Conservation (phyloP, 192 early-diverging fungal genomes). For the Podila epicladia region DNA sequence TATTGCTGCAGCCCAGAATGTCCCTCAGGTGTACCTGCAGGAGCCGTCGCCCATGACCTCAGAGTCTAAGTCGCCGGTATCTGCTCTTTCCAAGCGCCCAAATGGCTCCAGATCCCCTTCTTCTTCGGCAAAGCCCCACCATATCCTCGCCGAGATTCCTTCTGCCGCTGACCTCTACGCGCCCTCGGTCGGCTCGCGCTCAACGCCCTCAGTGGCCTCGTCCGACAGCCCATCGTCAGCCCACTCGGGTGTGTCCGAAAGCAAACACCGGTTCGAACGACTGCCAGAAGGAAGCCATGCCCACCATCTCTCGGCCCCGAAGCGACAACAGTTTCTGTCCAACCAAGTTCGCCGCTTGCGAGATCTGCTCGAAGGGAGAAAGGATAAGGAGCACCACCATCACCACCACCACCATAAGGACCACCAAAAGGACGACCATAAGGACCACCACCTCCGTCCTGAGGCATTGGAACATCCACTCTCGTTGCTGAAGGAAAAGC, state of each 20-base stretch:
- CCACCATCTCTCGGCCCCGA: slow-evolving; percentile 32
- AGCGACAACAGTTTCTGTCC: slow-evolving; percentile 31
- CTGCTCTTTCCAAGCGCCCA: not conserved
- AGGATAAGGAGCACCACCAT: slow-evolving; percentile 15
- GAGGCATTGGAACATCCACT: slow-evolving; percentile 34
- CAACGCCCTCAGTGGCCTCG: not conserved
- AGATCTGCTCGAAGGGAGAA: slow-evolving; percentile 24
- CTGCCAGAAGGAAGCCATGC: slow-evolving; percentile 31
- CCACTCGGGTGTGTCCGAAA: slow-evolving; percentile 11
- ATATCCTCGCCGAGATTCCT: slow-evolving; percentile 27
- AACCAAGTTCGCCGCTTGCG: slow-evolving; percentile 22
- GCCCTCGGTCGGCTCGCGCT: not conserved
- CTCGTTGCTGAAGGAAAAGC: slow-evolving; percentile 33
- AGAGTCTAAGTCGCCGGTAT: not conserved
- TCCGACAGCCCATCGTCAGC: slow-evolving; percentile 5
- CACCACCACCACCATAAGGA: slow-evolving; percentile 2
- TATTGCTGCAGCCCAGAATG: not conserved
- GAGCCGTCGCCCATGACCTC: not conserved
- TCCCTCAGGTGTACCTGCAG: slow-evolving; percentile 9
- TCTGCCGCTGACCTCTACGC: slow-evolving; percentile 26
- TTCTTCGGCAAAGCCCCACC: not conserved
- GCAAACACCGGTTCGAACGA: slow-evolving; percentile 30
- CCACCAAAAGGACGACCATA: not conserved
- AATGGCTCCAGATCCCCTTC: not conserved
- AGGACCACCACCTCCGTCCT: slow-evolving; percentile 7